A percentile compares a stretch with the other conserved stretches of the same genome.
These are phyloP conservation scores for Aspergillus ustus DNA, from an alignment of 2,329 filamentous ascomycete species.

Conservation along the genomic window DNA sequence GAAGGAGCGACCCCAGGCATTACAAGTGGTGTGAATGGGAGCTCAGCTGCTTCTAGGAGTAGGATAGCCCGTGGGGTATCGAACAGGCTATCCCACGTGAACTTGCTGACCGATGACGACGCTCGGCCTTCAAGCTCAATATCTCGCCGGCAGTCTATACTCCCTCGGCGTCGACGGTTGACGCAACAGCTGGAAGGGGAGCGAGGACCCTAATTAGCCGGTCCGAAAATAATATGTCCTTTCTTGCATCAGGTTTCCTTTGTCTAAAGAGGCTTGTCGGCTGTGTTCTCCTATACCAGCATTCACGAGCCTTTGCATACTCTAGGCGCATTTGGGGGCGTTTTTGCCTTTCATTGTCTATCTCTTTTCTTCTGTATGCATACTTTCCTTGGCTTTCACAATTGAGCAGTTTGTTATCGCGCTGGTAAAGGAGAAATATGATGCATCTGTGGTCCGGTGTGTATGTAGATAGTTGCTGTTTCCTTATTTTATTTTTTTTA, in stretches of 20 bases:
- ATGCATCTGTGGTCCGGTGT: constrained; percentile 2
- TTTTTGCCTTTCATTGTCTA: constrained; percentile 16
- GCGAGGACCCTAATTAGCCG: constrained; percentile 33
- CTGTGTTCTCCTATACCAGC: not conserved
- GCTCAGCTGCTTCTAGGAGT: constrained; percentile 36
- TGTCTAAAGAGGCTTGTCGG: constrained; percentile 1
- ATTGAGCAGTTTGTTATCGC: not conserved
- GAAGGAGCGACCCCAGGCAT: constrained; percentile 43
- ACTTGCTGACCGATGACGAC: constrained; percentile 45
- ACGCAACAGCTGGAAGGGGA: constrained; percentile 43
- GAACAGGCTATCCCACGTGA: constrained; percentile 43
- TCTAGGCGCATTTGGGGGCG: constrained; percentile 27
- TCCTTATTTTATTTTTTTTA: not conserved
- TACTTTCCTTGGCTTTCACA: constrained; percentile 12
- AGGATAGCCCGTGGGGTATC: constrained; percentile 44
- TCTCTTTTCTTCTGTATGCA: constrained; percentile 16
- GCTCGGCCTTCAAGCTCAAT: constrained; percentile 36
- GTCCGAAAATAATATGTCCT: not conserved
- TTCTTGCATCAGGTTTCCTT: constrained; percentile 6
- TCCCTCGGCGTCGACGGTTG: constrained; percentile 43
- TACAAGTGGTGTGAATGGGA: constrained; percentile 36
- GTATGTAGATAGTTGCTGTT: constrained; percentile 20
- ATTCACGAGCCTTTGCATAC: constrained; percentile 27
- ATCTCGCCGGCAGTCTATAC: constrained; percentile 40
- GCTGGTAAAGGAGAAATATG: constrained; percentile 6